phyloP scores from a whole-genome alignment of 2,329 filamentous ascomycete genomes.

The Pseudogymnoascus sp. region DNA sequence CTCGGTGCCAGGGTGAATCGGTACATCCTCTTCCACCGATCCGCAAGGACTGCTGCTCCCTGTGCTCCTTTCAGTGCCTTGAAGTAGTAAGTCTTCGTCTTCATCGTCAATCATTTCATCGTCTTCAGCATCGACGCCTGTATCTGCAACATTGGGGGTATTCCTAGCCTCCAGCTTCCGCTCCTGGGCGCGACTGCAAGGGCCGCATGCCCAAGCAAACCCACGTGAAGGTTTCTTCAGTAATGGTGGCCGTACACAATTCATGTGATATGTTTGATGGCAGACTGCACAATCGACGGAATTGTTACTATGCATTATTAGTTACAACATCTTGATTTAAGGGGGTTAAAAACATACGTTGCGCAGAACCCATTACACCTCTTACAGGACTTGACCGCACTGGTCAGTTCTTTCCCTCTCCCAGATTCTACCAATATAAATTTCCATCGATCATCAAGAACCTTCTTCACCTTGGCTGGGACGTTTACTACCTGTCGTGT shows the following conservation, averaged over 20 bases:
- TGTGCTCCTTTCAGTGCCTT: slow-evolving; percentile 48
- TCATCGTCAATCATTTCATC: slow-evolving; percentile 59
- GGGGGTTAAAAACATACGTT: slow-evolving; percentile 51
- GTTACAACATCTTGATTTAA: neutral
- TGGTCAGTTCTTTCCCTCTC: slow-evolving; percentile 89
- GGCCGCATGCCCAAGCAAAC: slow-evolving; percentile 95
- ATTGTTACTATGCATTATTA: slow-evolving; percentile 56
- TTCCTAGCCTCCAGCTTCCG: slow-evolving; percentile 84
- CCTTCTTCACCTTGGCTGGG: slow-evolving; percentile 87
- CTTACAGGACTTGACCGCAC: slow-evolving; percentile 93
- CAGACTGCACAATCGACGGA: slow-evolving; percentile 97
- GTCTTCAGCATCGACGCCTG: slow-evolving; percentile 57
- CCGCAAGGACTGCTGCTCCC: slow-evolving; percentile 57
- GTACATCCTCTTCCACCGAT: slow-evolving; percentile 47
- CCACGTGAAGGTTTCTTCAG: slow-evolving; percentile 94
- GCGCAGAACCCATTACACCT: slow-evolving; percentile 87
- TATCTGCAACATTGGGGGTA: slow-evolving; percentile 67
- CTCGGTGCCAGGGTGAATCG: slow-evolving; percentile 57
- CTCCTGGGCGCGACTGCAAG: slow-evolving; percentile 93
- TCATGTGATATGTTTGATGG: slow-evolving; percentile 95
- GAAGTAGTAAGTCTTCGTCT: slow-evolving; percentile 56
- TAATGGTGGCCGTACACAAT: slow-evolving; percentile 85
- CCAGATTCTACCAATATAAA: slow-evolving; percentile 92
- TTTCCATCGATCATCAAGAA: slow-evolving; percentile 92
- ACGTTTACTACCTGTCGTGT: slow-evolving; percentile 93